Percentiles rank a stretch among this genome's conserved stretches.
Conservation (phyloP, 1,139 yeast genomes). For the Arxiozyma slooffiae region DNA sequence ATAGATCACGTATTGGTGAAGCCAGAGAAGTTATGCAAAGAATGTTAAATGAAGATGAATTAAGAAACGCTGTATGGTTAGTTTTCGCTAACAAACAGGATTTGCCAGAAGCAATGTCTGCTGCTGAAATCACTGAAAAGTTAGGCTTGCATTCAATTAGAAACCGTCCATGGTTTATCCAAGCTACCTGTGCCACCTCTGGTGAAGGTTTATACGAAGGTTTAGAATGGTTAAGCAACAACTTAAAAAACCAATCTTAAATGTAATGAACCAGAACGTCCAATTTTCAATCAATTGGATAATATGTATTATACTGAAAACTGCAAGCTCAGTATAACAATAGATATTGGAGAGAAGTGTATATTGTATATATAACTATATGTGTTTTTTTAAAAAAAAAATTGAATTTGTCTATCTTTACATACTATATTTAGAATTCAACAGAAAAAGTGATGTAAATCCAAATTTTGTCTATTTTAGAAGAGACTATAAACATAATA, state of each 20-base stretch:
- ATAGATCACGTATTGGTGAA: conserved; percentile 86
- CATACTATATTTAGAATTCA: not conserved
- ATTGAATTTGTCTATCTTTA: conserved; percentile 1
- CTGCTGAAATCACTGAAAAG: conserved; percentile 80
- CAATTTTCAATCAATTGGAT: not conserved
- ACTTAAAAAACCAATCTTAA: conserved; percentile 53
- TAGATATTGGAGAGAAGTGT: not conserved
- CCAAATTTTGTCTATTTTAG: too few relatives aligned
- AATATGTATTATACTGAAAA: not conserved
- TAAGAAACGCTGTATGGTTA: conserved; percentile 79
- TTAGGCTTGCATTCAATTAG: conserved; percentile 74
- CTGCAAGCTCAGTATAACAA: not conserved
- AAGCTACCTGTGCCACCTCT: conserved; percentile 81
- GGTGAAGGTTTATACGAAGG: conserved; percentile 91
- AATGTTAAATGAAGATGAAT: conserved; percentile 89
- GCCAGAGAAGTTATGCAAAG: conserved; percentile 91
- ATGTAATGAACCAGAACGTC: not conserved
- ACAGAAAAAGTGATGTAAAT: not conserved
- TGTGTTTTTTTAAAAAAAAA: not conserved
- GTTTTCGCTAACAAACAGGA: conserved; percentile 92
- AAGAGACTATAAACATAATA: not conserved
- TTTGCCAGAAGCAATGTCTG: conserved; percentile 85
- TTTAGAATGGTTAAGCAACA: conserved; percentile 80
- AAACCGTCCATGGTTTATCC: conserved; percentile 86
- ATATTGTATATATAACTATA: not conserved